Evolutionary conservation across 352 stramenopile genomes (phyloP).

Genomic region (Pythium brachiatum): DNA sequence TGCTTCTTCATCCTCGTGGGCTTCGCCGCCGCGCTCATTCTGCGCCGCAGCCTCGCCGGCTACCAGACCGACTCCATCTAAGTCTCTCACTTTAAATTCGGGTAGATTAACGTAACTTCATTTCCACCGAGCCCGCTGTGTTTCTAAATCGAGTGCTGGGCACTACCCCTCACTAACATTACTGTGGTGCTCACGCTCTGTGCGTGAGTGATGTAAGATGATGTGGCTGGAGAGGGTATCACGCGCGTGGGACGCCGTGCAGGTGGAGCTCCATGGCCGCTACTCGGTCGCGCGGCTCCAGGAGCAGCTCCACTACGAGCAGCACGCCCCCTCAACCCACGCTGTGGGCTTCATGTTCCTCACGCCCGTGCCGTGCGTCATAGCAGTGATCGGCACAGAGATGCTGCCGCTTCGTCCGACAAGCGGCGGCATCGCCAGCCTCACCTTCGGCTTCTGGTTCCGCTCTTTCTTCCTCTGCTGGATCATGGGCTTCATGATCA

Average conservation of each 20-base stretch:
- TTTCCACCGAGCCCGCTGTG: too few species aligned
- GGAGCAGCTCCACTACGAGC: not conserved
- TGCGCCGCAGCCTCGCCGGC: constrained; percentile 67
- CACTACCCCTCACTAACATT: too few species aligned
- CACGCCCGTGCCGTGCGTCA: not conserved
- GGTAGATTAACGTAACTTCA: too few species aligned
- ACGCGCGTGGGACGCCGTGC: not conserved
- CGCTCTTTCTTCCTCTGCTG: not conserved
- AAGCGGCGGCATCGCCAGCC: not conserved
- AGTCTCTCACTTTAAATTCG: too few species aligned
- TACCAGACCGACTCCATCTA: constrained; percentile 88
- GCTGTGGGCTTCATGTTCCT: not conserved
- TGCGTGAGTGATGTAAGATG: too few species aligned
- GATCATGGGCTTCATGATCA: constrained; percentile 7
- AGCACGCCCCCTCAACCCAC: not conserved
- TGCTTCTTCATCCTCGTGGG: constrained; percentile 78
- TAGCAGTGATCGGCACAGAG: not conserved
- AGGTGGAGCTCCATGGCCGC: not conserved
- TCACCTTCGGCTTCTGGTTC: constrained; percentile 1
- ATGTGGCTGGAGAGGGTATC: not conserved
- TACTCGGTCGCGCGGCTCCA: not conserved
- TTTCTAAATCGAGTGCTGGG: too few species aligned
- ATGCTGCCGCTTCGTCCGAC: not conserved
- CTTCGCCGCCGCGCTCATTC: constrained; percentile 60
- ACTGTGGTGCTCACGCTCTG: too few species aligned